Evolutionary conservation across 176 grass and related monocot genomes (phyloP).

Genomic region (Oryza meyeriana): DNA sequence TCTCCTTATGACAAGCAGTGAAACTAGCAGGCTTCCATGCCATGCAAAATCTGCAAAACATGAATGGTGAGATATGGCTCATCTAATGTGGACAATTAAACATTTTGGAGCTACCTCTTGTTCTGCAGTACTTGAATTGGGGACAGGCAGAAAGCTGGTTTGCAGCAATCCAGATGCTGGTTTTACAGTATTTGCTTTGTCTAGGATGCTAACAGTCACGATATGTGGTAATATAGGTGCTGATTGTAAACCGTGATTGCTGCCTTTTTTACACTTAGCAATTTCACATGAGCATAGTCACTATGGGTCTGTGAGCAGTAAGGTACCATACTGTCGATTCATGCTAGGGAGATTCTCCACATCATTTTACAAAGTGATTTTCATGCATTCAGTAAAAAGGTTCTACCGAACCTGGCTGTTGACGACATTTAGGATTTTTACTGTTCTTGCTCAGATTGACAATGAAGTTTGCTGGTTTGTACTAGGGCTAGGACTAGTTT

Average conservation of each 20-base stretch:
- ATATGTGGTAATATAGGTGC: neutral
- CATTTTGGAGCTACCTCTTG: slow-evolving; percentile 4
- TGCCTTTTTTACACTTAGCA: neutral
- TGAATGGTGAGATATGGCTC: neutral
- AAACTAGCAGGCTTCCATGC: neutral
- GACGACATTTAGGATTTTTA: neutral
- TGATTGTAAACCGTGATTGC: slow-evolving; percentile 13
- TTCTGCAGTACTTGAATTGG: neutral
- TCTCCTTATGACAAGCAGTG: neutral
- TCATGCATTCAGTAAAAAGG: neutral
- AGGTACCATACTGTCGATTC: neutral
- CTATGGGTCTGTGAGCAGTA: neutral
- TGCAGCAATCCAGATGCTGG: neutral
- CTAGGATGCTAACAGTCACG: neutral
- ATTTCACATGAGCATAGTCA: neutral
- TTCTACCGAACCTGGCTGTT: neutral
- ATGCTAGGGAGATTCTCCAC: neutral
- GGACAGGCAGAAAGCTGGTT: neutral
- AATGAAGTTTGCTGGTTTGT: neutral
- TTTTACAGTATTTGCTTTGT: too few relatives aligned
- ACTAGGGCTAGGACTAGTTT: neutral
- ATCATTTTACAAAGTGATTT: neutral
- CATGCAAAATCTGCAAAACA: neutral
- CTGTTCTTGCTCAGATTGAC: neutral
- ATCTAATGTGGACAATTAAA: neutral